A percentile compares a stretch with the other conserved stretches of the same genome.
Conservation (phyloP, 2,329 filamentous ascomycete species). For the Coccinonectria pachysandricola region DNA sequence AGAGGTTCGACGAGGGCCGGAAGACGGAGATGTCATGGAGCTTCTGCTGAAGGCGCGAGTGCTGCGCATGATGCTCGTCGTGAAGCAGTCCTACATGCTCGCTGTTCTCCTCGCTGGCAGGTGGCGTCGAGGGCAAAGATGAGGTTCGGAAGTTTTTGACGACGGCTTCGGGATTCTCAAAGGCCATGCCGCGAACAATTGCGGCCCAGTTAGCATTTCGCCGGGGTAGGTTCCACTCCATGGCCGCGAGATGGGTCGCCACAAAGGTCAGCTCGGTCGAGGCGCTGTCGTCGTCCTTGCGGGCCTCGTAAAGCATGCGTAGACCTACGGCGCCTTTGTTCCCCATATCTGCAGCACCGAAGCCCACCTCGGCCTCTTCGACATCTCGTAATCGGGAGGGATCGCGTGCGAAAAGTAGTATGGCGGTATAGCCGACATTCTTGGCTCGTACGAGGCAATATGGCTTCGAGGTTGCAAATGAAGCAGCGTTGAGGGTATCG, state of each 20-base stretch:
- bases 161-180: slow-evolving; percentile 44
- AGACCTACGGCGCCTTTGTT: slow-evolving; percentile 90
- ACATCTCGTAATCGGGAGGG: slow-evolving; percentile 50
- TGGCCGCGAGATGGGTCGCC: slow-evolving; percentile 77
- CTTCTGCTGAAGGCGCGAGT: slow-evolving; percentile 28
- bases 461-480: slow-evolving; percentile 21
- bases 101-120: slow-evolving; percentile 13
- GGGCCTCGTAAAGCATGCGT: slow-evolving; percentile 48
- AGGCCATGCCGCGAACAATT: slow-evolving; percentile 72
- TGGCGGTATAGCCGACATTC: slow-evolving; percentile 80
- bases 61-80: slow-evolving; percentile 25
- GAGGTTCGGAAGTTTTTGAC: slow-evolving; percentile 16
- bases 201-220: slow-evolving; percentile 83
- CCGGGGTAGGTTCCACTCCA: slow-evolving; percentile 65
- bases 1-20: slow-evolving; percentile 63
- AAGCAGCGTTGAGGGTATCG: too few species aligned
- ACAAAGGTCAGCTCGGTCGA: slow-evolving; percentile 71
- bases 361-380: slow-evolving; percentile 73
- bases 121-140: slow-evolving; percentile 14
- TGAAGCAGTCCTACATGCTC: slow-evolving; percentile 24
- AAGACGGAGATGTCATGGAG: slow-evolving; percentile 59
- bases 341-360: slow-evolving; percentile 80
- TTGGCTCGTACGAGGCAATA: slow-evolving; percentile 63
- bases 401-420: slow-evolving; percentile 73
- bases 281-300: slow-evolving; percentile 15